phyloP scores from a whole-genome alignment of 2,329 filamentous ascomycete species.

The Penicillium sp. region DNA sequence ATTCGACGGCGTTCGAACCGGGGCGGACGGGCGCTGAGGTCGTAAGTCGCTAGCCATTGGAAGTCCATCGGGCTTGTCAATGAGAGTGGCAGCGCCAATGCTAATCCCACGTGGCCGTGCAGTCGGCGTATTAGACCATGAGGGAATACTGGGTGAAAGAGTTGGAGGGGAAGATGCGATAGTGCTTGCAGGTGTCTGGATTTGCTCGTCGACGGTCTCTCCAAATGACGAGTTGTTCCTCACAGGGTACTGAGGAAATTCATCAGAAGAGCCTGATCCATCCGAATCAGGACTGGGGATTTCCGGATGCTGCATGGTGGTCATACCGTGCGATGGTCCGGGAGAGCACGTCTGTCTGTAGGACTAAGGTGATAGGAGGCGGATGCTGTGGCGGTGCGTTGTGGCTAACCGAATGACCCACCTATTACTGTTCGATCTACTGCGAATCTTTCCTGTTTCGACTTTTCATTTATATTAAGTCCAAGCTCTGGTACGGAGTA shows the following conservation, averaged over 20 bases:
- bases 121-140: slow-evolving; percentile 36
- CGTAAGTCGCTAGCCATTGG: slow-evolving; percentile 40
- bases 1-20: slow-evolving; percentile 70
- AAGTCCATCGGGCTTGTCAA: slow-evolving; percentile 37
- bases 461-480: neutral
- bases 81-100: slow-evolving; percentile 39
- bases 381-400: slow-evolving; percentile 19
- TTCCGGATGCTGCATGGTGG: slow-evolving; percentile 44
- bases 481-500: neutral
- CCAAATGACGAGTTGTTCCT: slow-evolving; percentile 31
- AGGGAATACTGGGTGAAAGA: slow-evolving; percentile 26
- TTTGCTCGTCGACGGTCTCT: slow-evolving; percentile 30
- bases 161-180: slow-evolving; percentile 33
- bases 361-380: slow-evolving; percentile 20
- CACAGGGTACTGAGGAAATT: slow-evolving; percentile 33
- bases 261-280: slow-evolving; percentile 42
- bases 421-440: slow-evolving; percentile 1
- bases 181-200: slow-evolving; percentile 29
- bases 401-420: slow-evolving; percentile 4
- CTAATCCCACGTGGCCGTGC: slow-evolving; percentile 44
- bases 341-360: slow-evolving; percentile 5
- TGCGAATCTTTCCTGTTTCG: slow-evolving; percentile 1
- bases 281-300: slow-evolving; percentile 40
- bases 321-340: slow-evolving; percentile 17
- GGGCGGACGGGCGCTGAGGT: slow-evolving; percentile 65